Conservation (phyloP, 2,329 filamentous ascomycete species). For the Cadophora gregata region DNA sequence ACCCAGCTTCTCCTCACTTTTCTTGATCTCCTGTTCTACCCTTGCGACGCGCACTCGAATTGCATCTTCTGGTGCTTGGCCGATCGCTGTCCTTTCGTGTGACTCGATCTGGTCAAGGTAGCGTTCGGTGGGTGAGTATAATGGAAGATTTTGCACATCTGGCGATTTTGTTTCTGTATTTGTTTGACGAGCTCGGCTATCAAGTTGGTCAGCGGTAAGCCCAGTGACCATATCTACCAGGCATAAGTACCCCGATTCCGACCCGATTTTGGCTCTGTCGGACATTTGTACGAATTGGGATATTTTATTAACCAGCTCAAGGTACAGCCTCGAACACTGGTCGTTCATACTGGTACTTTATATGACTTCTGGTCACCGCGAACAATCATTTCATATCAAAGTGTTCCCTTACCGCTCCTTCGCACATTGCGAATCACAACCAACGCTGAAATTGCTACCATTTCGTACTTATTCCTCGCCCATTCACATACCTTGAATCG, state of each 20-base stretch:
- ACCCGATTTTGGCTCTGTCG: neutral
- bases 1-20: constrained; percentile 2
- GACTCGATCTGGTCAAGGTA: neutral
- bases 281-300: neutral
- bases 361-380: neutral
- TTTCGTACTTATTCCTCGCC: neutral
- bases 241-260: neutral
- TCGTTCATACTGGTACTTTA: neutral
- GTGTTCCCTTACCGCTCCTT: neutral
- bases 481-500: neutral
- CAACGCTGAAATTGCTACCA: neutral
- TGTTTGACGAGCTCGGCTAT: neutral
- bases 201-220: neutral
- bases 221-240: neutral
- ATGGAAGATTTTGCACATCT: constrained; percentile 1
- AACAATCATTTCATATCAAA: neutral
- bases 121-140: neutral
- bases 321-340: neutral
- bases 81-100: constrained; percentile 7
- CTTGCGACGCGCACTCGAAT: neutral
- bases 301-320: neutral
- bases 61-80: neutral
- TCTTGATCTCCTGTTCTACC: neutral
- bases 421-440: neutral
- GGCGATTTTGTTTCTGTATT: neutral